Evolutionary conservation across 2,329 filamentous ascomycete species (phyloP), one percentile per base, ranked within the genome.

Genomic region (Pseudogymnoascus sp.): DNA sequence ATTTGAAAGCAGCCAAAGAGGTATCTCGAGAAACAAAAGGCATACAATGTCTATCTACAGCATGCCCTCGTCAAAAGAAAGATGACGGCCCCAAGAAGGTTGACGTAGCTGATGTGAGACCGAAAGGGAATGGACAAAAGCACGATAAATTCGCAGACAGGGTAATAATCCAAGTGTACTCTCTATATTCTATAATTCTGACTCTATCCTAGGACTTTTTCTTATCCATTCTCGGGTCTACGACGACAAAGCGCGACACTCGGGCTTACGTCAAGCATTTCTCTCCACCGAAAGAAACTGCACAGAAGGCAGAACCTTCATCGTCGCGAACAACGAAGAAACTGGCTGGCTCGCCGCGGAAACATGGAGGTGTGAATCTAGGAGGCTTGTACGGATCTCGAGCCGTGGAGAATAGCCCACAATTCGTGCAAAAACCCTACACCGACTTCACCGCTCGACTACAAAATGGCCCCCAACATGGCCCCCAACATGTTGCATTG

Each of bases 181-280:
- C 3, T 41, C 36, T 60, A 51, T 35, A 15, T 5, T 51, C 48
- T n/a, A 5, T 39, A 38, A 4, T 29, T 29, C 63, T 68, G 27
- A 67, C 27, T 41, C n/a, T 58, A 33, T 27, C n/a, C 29, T 35
- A 92, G 88, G 91, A 96, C 71, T 89, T 96, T 70, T 87, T 96
- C 69, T 81, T 95, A 33, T 92, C 91, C 13, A 84, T 97, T 3
- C 80, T 99, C 33, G 91, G 90, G 70, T 91, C 92, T 15, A 91
- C 92, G 9, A 90, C 92, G 5, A 97, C 93, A 0, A 96, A 92
- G 75, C 86, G 94, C 69, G 94, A 99, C 77, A 92, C 92, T 58
- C 92, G 90, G 74, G 87, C 90, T 38, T 99, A 97, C 72, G 81
- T 99, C 13, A 89, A 94, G 68, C 92, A 91, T 65, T 96, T 97